These are phyloP conservation scores for Aspergillus fumigatus DNA, from an alignment of 2,329 filamentous ascomycete species.

Conservation along the genomic window DNA sequence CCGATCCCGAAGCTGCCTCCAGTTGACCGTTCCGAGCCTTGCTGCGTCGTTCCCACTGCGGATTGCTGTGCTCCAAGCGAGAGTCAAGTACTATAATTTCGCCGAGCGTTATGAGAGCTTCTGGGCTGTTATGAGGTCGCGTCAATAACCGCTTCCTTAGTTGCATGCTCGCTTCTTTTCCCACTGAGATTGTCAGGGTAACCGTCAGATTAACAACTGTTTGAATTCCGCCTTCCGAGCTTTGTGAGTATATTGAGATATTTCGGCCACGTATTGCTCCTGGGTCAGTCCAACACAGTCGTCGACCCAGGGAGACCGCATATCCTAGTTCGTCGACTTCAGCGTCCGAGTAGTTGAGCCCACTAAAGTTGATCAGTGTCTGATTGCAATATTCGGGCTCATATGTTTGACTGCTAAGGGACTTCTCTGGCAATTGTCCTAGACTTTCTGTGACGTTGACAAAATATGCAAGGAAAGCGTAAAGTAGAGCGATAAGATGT, in stretches of 20 bases:
- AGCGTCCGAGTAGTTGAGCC: background rate
- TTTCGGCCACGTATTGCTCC: background rate
- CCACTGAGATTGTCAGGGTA: background rate
- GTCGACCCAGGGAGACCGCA: background rate
- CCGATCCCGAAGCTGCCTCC: background rate
- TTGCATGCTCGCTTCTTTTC: too few relatives aligned
- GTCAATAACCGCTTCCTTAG: constrained; percentile 1
- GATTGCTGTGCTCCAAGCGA: background rate
- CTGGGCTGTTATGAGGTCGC: background rate
- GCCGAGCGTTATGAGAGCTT: background rate
- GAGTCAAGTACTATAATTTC: background rate
- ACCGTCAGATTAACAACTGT: background rate
- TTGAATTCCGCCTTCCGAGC: background rate
- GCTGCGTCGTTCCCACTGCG: background rate
- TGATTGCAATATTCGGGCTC: background rate
- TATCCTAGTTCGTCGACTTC: background rate
- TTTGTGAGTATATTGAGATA: background rate
- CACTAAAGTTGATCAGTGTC: background rate
- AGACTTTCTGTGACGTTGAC: background rate
- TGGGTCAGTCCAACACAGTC: background rate
- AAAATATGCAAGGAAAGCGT: background rate
- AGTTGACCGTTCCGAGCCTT: background rate
- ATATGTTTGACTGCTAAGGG: background rate
- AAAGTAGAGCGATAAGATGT: constrained; percentile 1
- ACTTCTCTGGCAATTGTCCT: background rate